Evolutionary conservation across 306 rosid species (phyloP), one percentile per base, ranked within the genome.

Genomic region (Calophaca sinica): DNA sequence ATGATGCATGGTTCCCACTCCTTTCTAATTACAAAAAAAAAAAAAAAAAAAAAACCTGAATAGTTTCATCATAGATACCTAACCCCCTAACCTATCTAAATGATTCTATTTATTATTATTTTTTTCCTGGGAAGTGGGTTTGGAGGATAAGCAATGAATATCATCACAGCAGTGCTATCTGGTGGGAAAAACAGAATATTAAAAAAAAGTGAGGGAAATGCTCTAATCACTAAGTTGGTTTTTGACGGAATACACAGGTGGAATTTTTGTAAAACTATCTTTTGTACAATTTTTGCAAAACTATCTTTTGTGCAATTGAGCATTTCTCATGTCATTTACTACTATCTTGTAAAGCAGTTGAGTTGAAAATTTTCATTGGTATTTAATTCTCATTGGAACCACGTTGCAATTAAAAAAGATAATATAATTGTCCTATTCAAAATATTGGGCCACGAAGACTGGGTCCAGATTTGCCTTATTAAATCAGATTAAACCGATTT

Each of bases 91-190:
- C n/a, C 36, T 33, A 20, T 20, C 26, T n/a, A 32, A 44, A 11
- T 33, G 45, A 1, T 53, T 9, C 32, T 51, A 26, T 39, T 55
- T 46, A 44, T 38, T 78, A 38, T 59, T 48, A 14, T 59, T 12
- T 60, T 60, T 36, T 20, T 28, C 42, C 57, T 8, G 6, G 45
- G 39, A 14, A 49, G 11, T 76, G 70, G 62, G n/a, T 59, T 58
- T 68, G 9, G 49, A 58, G 62, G 62, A 48, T 70, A 14, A 70
- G 65, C 77, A 60, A 52, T 73, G 62, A 36, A 38, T 28, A 38
- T 26, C 49, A 50, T 62, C 15, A 42, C 2, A 42, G 9, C 28
- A 51, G 53, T 65, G 39, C 38, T 44, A 64, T 63, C 69, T 64
- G 70, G 15, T 42, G 53, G 29, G 26, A 9, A 64, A 64, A 13